Evolutionary conservation across 148 eudicot species (phyloP), one percentile per base, ranked within the genome.

Genomic region (Tetragonia tetragonoides): DNA sequence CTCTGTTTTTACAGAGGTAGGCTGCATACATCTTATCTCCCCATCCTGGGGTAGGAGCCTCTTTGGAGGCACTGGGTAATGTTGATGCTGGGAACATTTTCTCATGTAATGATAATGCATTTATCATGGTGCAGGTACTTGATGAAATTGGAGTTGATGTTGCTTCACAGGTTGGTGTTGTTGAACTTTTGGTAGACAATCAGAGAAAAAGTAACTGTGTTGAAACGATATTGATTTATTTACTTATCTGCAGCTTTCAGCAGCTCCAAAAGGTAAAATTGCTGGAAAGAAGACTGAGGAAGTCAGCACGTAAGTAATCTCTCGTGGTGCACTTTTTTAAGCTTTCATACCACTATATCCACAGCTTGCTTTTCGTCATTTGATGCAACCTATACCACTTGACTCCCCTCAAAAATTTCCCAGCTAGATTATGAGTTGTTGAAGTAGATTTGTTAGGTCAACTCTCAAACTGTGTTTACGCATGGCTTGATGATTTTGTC

Each of bases 61-160:
- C 34, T 28, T 28, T 28, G 34, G 34, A 28, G 34, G 34, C 34
- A 28, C 34, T 28, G 34, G 34, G 34, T 28, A 28, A 28, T 28
- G 34, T 28, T 28, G 34, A 28, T 28, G 34, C 34, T 28, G 34
- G 34, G 23, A 70, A 39, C 21, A 28, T 62, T 34, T 10, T 72
- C 14, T 73, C 23, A 23, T 38, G 28, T 44, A 41, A 24, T 77
- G 23, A 77, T 42, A 28, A 66, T 63, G 21, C 24, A 16, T 40
- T 70, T 63, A 70, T 66, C 61, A 2, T 78, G 21, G 24, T 72
- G 76, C 90, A 95, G 98, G 98, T 95, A 74, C 92, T 95, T 68
- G 98, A 95, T 78, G 98, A 95, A 80, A 95, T 95, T 67, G 97
- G 98, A 75, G 96, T 92, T 67, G 97, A 90, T 85, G 93, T 95